Percentiles rank a stretch among this genome's conserved stretches.
Evolutionary conservation across 1,284 basidiomycete genomes (phyloP).

Genomic region (Cutaneotrichosporon mucoides): DNA sequence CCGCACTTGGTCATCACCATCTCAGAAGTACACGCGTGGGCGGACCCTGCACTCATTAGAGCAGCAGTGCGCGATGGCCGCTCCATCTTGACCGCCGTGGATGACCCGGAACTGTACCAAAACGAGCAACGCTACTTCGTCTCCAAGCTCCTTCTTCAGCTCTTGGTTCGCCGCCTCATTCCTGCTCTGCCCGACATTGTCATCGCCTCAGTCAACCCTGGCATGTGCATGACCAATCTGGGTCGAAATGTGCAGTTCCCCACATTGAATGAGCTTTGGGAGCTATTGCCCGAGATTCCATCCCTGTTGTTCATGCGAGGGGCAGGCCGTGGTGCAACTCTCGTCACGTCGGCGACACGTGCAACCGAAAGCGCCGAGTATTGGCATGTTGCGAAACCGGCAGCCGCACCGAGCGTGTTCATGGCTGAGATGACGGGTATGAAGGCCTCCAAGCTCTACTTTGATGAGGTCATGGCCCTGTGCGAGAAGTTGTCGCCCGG

Average conservation of each 20-base stretch:
- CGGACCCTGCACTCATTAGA: conserved; percentile 1
- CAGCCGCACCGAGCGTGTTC: background rate
- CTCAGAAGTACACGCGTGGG: conserved; percentile 17
- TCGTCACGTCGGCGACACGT: background rate
- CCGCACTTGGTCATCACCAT: conserved; percentile 16
- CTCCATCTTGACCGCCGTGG: conserved; percentile 7
- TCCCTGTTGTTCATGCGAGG: background rate
- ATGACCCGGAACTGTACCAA: conserved; percentile 11
- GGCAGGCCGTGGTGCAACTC: background rate
- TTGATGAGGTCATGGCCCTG: background rate
- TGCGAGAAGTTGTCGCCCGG: conserved; percentile 3
- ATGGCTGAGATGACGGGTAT: conserved; percentile 1
- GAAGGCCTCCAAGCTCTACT: background rate
- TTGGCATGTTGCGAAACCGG: background rate
- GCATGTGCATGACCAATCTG: conserved; percentile 18
- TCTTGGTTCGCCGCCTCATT: conserved; percentile 18
- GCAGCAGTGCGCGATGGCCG: background rate
- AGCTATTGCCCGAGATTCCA: background rate
- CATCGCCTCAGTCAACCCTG: conserved; percentile 19
- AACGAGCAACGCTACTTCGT: conserved; percentile 15
- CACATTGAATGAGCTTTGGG: background rate
- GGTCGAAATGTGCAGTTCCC: conserved; percentile 9
- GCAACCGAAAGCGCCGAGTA: background rate
- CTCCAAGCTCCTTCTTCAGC: conserved; percentile 28
- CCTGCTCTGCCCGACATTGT: conserved; percentile 8